These are phyloP conservation scores for Ophiostoma himal-ulmi DNA, from an alignment of 2,329 filamentous ascomycete genomes.

Conservation along the genomic window DNA sequence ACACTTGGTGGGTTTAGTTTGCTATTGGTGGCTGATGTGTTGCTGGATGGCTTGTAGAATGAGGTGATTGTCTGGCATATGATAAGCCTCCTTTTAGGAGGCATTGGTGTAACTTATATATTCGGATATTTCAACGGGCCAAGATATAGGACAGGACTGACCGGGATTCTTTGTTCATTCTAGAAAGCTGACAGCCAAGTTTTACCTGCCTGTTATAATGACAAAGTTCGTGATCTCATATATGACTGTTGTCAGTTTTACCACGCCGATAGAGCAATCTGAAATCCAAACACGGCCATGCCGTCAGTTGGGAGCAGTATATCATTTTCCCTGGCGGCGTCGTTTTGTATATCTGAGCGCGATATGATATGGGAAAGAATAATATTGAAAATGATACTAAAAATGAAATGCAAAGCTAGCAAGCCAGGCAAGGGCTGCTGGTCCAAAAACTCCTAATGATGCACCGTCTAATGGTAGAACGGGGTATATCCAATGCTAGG, in stretches of 20 bases:
- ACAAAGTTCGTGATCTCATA: neutral
- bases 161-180: neutral
- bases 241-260: neutral
- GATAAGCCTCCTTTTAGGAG: neutral
- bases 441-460: constrained; percentile 18
- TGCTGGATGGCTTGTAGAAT: neutral
- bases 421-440: neutral
- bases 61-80: neutral
- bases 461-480: constrained; percentile 8
- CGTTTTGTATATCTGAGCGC: neutral
- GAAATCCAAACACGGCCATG: neutral
- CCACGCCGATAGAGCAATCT: neutral
- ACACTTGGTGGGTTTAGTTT: neutral
- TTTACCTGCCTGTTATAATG: neutral
- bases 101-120: neutral
- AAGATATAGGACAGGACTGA: neutral
- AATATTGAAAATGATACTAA: neutral
- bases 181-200: neutral
- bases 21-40: neutral
- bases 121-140: neutral
- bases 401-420: neutral
- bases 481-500: constrained; percentile 18
- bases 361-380: neutral
- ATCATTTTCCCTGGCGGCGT: neutral
- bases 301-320: neutral